These are phyloP conservation scores for Phytophthora tubulina DNA, from an alignment of 352 stramenopile genomes.

Conservation along the genomic window DNA sequence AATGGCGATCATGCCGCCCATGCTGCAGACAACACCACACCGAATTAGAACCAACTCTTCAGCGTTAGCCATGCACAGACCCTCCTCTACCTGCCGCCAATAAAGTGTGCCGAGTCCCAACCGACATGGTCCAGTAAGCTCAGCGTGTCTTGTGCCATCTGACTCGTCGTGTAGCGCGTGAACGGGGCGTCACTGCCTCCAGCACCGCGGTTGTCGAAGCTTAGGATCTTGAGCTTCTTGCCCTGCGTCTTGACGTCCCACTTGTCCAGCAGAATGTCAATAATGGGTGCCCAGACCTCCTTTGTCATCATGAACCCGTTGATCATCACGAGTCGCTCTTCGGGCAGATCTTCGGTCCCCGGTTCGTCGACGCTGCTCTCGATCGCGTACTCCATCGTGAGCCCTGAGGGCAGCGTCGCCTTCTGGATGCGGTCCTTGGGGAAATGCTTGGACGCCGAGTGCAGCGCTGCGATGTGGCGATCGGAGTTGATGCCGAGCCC, in stretches of 20 bases:
- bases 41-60: neutral
- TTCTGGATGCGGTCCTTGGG: slow-evolving; percentile 30
- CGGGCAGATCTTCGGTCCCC: slow-evolving; percentile 27
- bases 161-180: slow-evolving; percentile 54
- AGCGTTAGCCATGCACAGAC: neutral
- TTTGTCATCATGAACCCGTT: slow-evolving; percentile 57
- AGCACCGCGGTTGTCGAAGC: slow-evolving; percentile 60
- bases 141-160: slow-evolving; percentile 61
- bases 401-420: slow-evolving; percentile 33
- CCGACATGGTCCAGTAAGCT: slow-evolving; percentile 51
- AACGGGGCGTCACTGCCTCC: slow-evolving; percentile 51
- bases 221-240: slow-evolving; percentile 47
- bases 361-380: slow-evolving; percentile 23
- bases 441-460: slow-evolving; percentile 47
- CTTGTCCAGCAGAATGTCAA: slow-evolving; percentile 48
- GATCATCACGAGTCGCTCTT: slow-evolving; percentile 54
- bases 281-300: slow-evolving; percentile 49
- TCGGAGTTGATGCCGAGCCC: slow-evolving; percentile 36
- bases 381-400: slow-evolving; percentile 49
- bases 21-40: slow-evolving; percentile 32
- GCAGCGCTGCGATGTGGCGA: slow-evolving; percentile 48
- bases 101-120: slow-evolving; percentile 51
- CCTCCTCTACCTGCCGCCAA: slow-evolving; percentile 40
- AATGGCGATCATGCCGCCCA: slow-evolving; percentile 61
- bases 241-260: slow-evolving; percentile 34